Base-by-base conservation (phyloP, 352 stramenopile species). In the Globisporangium ultimum region DNA sequence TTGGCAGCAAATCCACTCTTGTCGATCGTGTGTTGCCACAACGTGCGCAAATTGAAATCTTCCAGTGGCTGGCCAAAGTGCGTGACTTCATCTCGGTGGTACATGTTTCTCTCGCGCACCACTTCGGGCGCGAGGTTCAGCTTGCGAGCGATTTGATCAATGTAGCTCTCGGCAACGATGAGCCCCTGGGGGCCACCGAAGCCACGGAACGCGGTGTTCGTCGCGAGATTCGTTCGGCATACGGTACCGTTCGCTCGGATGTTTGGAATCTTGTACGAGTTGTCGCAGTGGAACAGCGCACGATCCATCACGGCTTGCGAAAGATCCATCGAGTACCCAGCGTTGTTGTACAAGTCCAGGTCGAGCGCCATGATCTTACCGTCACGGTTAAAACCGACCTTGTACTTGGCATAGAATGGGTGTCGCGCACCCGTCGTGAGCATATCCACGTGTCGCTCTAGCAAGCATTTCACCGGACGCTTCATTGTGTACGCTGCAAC, bases 361-460 rank as follows among this genome's bases (percentile, higher is more conserved):
- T 98, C 79, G 18, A 98, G 77, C 3, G 89, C 89, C 42, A 91
- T 58, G 36, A 99, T 79, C 51, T 89, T 95, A 21, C 89, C 91
- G 45, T 96, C 78, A 20, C 66, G 74, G 41, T 71, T 89, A 34
- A 90, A 81, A 43, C 88, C 94, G 24, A 97, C 91, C 43, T 89
- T 89, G 83, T 99, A 99, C 51, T 94, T 94, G 20, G 89, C 80
- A 51, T 97, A 78, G 73, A 98, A 99, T 18, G 93, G 87, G 68
- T 99, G 96, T 13, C 97, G 72, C 4, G 84, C 85, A 21, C 94
- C 95, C 22, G 90, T 98, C 8, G 89, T 97, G 42, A 88, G 74
- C 96, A 99, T 99, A 59, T 99, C 97, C 17, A 97, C 81, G 54
- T 98, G 93, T 24, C 96, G 81, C 64, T 98, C 89, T 0, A 99